These are phyloP conservation scores for Phytophthora colocasiae DNA, from an alignment of 352 stramenopile species.

Conservation along the genomic window DNA sequence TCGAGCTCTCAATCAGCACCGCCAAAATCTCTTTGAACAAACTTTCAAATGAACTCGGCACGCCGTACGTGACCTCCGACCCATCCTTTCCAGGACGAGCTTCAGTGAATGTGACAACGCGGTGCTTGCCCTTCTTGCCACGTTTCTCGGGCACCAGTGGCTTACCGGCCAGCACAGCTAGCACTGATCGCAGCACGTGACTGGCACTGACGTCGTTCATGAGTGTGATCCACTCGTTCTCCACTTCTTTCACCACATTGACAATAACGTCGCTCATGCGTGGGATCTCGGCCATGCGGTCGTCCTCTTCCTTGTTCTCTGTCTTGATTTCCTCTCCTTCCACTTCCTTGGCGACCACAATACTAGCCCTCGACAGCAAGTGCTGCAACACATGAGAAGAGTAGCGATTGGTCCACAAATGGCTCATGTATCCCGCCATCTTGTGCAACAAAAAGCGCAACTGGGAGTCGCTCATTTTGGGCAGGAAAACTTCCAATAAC, in stretches of 20 bases:
- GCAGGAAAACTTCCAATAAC: constrained; percentile 73
- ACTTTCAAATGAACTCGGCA: constrained; percentile 63
- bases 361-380: constrained; percentile 65
- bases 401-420: constrained; percentile 89
- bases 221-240: constrained; percentile 84
- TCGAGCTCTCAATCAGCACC: constrained; percentile 49
- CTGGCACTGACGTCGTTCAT: constrained; percentile 90
- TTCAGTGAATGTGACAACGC: constrained; percentile 67
- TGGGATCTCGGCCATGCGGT: constrained; percentile 67
- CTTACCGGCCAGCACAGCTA: constrained; percentile 70
- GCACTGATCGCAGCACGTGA: constrained; percentile 79
- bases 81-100: constrained; percentile 45
- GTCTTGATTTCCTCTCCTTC: constrained; percentile 42
- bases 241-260: constrained; percentile 77
- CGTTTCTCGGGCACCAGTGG: constrained; percentile 78
- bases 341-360: constrained; percentile 53
- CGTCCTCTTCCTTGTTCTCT: constrained; percentile 56
- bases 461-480: constrained; percentile 75
- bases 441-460: constrained; percentile 82
- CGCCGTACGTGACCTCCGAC: constrained; percentile 43
- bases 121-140: constrained; percentile 85
- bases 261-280: constrained; percentile 76
- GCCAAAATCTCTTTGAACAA: constrained; percentile 69
- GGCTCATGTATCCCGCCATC: constrained; percentile 82
- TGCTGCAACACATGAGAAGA: constrained; percentile 88